These are phyloP conservation scores for Patellifolia procumbens DNA, from an alignment of 179 eudicot species.

Conservation along the genomic window DNA sequence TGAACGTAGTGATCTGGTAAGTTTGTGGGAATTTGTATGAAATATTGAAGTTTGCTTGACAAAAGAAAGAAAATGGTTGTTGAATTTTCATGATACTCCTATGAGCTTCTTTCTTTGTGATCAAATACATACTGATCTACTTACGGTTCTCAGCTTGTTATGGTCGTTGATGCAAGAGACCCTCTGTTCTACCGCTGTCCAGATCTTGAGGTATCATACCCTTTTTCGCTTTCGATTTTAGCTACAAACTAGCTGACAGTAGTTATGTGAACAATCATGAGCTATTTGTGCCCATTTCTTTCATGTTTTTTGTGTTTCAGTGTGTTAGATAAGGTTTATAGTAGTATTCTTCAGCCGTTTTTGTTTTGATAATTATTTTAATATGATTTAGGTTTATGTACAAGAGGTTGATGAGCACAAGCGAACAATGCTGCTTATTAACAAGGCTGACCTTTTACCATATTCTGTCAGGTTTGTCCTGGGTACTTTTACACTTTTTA, in stretches of 20 bases:
- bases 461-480: constrained; percentile 55
- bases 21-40: constrained; percentile 17
- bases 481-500: too few species aligned
- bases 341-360: neutral
- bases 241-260: neutral
- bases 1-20: constrained; percentile 97
- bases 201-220: constrained; percentile 80
- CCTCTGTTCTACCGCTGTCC: constrained; percentile 96
- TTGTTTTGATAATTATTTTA: constrained; percentile 17
- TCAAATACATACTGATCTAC: neutral
- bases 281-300: neutral
- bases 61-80: neutral
- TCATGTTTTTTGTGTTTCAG: neutral
- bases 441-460: constrained; percentile 95
- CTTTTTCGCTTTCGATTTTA: constrained; percentile 16
- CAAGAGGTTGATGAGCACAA: constrained; percentile 83
- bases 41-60: neutral
- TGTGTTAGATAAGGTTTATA: neutral
- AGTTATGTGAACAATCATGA: neutral
- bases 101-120: neutral
- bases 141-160: constrained; percentile 64
- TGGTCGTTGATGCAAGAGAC: constrained; percentile 97
- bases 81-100: neutral
- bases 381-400: constrained; percentile 63
- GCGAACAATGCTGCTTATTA: constrained; percentile 86